Evolutionary conservation across 2,329 filamentous ascomycete genomes (phyloP), one percentile per base, ranked within the genome.

Genomic region (Apiospora phragmitis): DNA sequence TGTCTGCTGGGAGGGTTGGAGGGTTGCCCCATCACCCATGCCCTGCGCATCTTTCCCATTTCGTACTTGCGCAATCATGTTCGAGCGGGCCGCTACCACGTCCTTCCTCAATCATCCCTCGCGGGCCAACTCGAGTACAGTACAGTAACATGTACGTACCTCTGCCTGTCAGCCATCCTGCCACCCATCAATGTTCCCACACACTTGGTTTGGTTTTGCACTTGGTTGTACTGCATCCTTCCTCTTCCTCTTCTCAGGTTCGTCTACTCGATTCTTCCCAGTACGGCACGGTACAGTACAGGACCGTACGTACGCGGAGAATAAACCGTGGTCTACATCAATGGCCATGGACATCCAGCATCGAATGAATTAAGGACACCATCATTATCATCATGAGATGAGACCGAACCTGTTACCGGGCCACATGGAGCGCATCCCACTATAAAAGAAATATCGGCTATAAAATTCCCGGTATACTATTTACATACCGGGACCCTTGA

Each of bases 381-480:
- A 7, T 8, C 55, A 62, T 21, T 29, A 35, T 21, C 18, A 38
- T n/a, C 32, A 11, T 62, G 55, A 35, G 32, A 24, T 26, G 49
- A 35, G 11, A 8, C 47, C 5, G n/a, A 59, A 29, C 26, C 18
- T 59, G 51, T 59, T 59, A 59, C 51, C 29, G 29, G 51, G 51
- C 51, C 35, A 35, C 55, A 38, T 38, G 32, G 8, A 38, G 32
- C 55, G n/a, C 43, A 38, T 38, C 21, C 21, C 55, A 62, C 55
- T 62, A 62, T 62, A 62, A 38, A 38, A 62, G 55, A 38, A 62
- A 62, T 62, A 32, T 12, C 32, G 55, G 32, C 18, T 38, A 62
- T 62, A 62, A 62, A 62, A n/a, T 62, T 32, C 55, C 55, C 55
- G 55, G 55, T 62, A 62, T 62, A 38, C 55, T 62, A 62, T 62